Evolutionary conservation across 345 rosid genomes (phyloP).

Genomic region (Hibiscus syriacus): DNA sequence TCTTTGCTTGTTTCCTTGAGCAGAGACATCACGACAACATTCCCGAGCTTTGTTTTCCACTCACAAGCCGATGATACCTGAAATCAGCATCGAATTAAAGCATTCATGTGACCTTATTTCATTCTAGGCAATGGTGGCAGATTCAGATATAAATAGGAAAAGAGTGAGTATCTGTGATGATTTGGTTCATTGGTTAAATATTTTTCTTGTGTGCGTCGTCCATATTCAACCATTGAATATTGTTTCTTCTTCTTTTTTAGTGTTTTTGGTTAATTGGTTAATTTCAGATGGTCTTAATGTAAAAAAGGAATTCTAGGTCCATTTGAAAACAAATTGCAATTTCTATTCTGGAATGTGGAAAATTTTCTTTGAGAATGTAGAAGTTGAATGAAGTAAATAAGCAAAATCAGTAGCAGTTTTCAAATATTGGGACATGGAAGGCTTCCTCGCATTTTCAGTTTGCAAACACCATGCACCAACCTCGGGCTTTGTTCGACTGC

Average conservation of each 20-base stretch:
- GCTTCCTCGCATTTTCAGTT: too few species aligned
- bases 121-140: neutral
- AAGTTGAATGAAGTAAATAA: too few species aligned
- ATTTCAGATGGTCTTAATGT: neutral
- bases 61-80: neutral
- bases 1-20: neutral
- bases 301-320: neutral
- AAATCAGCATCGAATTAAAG: neutral
- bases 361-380: too few species aligned
- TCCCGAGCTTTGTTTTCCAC: neutral
- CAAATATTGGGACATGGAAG: too few species aligned
- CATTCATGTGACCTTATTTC: neutral
- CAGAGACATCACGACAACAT: neutral
- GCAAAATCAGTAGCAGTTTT: too few species aligned
- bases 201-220: neutral
- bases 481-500: too few species aligned
- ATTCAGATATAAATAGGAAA: neutral
- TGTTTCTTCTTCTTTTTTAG: neutral
- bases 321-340: too few species aligned
- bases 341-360: too few species aligned
- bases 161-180: neutral
- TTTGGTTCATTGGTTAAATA: neutral
- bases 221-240: neutral
- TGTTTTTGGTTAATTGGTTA: neutral
- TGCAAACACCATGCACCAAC: too few species aligned